phyloP scores from a whole-genome alignment of 2,329 filamentous ascomycete species.

The Fusarium sororula region DNA sequence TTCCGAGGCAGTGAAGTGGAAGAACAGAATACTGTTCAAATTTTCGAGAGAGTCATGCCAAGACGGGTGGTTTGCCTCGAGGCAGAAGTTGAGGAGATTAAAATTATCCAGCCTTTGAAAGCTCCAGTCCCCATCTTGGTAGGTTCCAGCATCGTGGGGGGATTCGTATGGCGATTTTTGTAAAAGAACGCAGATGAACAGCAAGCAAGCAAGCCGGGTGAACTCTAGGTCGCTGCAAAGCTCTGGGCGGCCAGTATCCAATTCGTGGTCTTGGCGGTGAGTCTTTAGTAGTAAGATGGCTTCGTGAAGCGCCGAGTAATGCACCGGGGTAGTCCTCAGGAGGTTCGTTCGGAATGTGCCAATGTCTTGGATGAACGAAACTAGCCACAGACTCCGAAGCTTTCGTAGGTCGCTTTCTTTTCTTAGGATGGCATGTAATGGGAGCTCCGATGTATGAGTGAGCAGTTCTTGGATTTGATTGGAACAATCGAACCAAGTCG shows the following conservation, averaged over 20 bases:
- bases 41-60: background rate
- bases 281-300: background rate
- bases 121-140: background rate
- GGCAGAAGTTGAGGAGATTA: background rate
- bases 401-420: background rate
- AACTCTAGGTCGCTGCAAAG: background rate
- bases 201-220: background rate
- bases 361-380: conserved; percentile 3
- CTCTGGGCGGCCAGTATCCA: background rate
- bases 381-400: background rate
- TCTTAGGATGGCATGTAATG: background rate
- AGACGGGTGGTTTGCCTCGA: background rate
- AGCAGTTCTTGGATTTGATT: conserved; percentile 6
- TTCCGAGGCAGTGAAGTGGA: background rate
- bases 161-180: background rate
- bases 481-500: conserved; percentile 9
- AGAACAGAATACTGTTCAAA: background rate
- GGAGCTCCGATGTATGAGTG: background rate
- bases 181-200: background rate
- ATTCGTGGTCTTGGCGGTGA: background rate
- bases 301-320: background rate
- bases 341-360: background rate
- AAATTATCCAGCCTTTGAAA: background rate
- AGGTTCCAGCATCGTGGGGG: rapidly evolving
- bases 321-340: background rate